Percentiles rank a stretch among this genome's conserved stretches.
Conservation (phyloP, 2,329 filamentous ascomycete species). For the Neofusicoccum kwambonambiense region DNA sequence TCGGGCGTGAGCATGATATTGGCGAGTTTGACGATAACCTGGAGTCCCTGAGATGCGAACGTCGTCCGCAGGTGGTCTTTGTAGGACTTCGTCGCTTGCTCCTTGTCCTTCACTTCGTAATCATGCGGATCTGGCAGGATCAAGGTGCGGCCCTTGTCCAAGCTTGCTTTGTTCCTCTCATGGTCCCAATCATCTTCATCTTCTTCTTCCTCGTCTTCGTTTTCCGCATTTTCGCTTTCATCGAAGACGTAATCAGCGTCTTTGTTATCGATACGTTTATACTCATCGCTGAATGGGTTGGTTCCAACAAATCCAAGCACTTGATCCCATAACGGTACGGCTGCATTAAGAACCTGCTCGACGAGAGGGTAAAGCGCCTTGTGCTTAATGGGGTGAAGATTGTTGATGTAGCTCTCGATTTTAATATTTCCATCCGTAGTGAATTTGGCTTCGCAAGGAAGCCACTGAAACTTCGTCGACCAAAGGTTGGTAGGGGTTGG, state of each 20-base stretch:
- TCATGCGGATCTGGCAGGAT: not conserved
- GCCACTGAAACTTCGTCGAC: conserved; percentile 44
- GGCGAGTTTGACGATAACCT: conserved; percentile 62
- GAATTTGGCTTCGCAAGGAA: conserved; percentile 50
- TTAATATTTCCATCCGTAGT: conserved; percentile 30
- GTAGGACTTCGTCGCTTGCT: not conserved
- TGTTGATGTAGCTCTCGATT: conserved; percentile 53
- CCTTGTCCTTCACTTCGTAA: not conserved
- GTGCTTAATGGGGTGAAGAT: conserved; percentile 47
- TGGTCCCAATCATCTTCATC: not conserved
- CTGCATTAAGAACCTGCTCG: conserved; percentile 42
- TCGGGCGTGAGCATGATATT: conserved; percentile 58
- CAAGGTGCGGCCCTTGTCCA: not conserved
- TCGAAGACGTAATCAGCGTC: not conserved
- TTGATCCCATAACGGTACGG: conserved; percentile 46
- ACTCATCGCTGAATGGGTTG: not conserved
- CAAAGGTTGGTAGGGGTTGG: conserved; percentile 1
- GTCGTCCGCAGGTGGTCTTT: conserved; percentile 24
- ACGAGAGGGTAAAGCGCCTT: conserved; percentile 42
- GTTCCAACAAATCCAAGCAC: not conserved
- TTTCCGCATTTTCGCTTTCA: no score
- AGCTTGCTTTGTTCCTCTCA: not conserved
- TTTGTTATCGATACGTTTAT: not conserved
- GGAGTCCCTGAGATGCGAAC: conserved; percentile 48
- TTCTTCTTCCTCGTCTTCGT: not conserved